Evolutionary conservation across 2,329 filamentous ascomycete genomes (phyloP).

Genomic region (Ascosphaera aggregata): DNA sequence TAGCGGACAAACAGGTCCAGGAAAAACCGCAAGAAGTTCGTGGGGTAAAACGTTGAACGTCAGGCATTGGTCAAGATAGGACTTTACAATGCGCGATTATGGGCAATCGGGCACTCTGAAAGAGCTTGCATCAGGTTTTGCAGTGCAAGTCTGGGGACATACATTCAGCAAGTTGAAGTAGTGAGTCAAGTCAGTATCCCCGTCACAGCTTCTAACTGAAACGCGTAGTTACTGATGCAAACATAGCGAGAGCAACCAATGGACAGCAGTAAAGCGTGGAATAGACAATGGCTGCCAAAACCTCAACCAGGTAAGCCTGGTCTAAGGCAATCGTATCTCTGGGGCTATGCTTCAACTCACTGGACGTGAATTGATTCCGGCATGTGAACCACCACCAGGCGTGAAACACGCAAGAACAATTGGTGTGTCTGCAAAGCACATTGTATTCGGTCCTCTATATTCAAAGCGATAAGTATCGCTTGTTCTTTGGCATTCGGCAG

Average conservation of each 20-base stretch:
- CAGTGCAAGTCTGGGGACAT: conserved; percentile 27
- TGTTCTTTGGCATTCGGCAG: too few relatives aligned
- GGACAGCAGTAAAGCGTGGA: conserved; percentile 17
- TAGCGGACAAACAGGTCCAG: conserved; percentile 85
- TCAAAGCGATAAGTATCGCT: too few relatives aligned
- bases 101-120: not conserved
- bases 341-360: conserved; percentile 28
- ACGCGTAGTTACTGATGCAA: too few relatives aligned
- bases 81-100: not conserved
- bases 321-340: conserved; percentile 10
- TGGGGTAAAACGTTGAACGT: not conserved
- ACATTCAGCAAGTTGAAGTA: conserved; percentile 26
- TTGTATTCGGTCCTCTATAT: conserved; percentile 7
- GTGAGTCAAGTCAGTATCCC: not conserved
- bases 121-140: not conserved
- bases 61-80: not conserved
- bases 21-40: conserved; percentile 53
- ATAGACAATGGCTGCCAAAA: conserved; percentile 11
- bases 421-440: conserved; percentile 9
- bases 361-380: conserved; percentile 27
- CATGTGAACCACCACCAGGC: conserved; percentile 25
- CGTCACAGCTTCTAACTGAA: too few relatives aligned
- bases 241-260: conserved; percentile 5
- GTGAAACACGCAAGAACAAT: not conserved
- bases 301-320: conserved; percentile 11